Evolutionary conservation across 768 basidiomycete species (phyloP).

Genomic region (Leccinum fibrillosum): DNA sequence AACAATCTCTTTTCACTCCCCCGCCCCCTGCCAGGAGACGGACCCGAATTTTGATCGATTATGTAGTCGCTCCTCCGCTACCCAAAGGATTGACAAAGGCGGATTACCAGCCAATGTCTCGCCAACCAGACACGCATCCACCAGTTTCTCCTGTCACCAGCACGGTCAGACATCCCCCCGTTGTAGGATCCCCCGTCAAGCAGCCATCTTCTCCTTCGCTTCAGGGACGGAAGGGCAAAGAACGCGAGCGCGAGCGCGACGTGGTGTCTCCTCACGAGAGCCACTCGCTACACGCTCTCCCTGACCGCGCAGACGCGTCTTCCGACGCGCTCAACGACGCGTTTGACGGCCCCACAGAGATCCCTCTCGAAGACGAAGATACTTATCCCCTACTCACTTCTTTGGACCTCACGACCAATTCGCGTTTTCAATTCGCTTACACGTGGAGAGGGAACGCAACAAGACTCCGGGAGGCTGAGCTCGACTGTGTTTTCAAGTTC

Average conservation of each 20-base stretch:
- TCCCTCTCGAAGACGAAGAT: constrained; percentile 19
- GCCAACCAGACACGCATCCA: background rate
- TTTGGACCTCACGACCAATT: constrained; percentile 15
- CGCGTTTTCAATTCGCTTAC: constrained; percentile 24
- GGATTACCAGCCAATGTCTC: constrained; percentile 14
- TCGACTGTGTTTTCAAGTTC: constrained; percentile 4
- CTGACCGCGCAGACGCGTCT: background rate
- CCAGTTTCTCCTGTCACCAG: background rate
- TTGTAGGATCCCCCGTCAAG: background rate
- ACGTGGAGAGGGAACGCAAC: constrained; percentile 16
- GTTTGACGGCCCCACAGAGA: constrained; percentile 1
- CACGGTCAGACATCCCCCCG: background rate
- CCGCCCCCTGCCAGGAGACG: constrained; percentile 17
- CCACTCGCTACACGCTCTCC: background rate
- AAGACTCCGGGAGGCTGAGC: constrained; percentile 9
- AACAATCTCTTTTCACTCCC: constrained; percentile 30
- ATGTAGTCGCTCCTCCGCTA: constrained; percentile 21
- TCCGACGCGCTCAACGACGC: constrained; percentile 7
- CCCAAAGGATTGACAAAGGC: constrained; percentile 20
- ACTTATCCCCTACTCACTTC: constrained; percentile 14
- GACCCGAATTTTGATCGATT: constrained; percentile 8
- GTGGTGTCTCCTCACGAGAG: background rate
- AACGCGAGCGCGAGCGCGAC: constrained; percentile 16
- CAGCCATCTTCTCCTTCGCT: background rate
- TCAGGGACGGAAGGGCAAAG: constrained; percentile 20